phyloP scores from a whole-genome alignment of 2,329 filamentous ascomycete species.

The Fusarium nisikadoi region DNA sequence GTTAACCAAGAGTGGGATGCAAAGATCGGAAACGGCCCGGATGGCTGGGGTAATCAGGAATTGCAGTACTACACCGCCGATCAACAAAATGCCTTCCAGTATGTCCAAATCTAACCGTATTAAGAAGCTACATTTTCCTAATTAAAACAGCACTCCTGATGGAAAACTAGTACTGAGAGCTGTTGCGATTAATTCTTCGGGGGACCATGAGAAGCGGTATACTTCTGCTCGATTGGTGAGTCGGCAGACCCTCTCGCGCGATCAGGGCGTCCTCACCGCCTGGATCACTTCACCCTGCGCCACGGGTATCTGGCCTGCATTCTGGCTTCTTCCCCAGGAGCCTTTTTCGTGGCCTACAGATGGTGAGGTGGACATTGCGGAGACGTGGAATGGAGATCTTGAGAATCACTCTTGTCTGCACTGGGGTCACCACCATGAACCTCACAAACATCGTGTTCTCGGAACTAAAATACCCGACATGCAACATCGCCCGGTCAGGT shows the following conservation, averaged over 20 bases:
- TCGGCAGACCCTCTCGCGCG: slow-evolving; percentile 60
- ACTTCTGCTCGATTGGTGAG: slow-evolving; percentile 67
- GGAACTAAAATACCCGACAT: slow-evolving; percentile 63
- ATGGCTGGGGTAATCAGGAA: slow-evolving; percentile 72
- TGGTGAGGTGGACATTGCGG: slow-evolving; percentile 69
- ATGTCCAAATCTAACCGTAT: slow-evolving; percentile 20
- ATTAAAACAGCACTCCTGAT: slow-evolving; percentile 53
- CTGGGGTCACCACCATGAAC: slow-evolving; percentile 67
- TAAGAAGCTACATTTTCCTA: background rate
- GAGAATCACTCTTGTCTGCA: slow-evolving; percentile 68
- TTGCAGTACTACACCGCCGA: slow-evolving; percentile 65
- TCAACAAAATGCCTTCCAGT: slow-evolving; percentile 64
- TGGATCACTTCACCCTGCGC: slow-evolving; percentile 64
- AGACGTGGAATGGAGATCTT: slow-evolving; percentile 68
- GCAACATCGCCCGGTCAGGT: slow-evolving; percentile 58
- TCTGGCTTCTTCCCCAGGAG: slow-evolving; percentile 68
- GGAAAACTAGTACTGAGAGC: slow-evolving; percentile 64
- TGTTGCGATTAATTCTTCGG: slow-evolving; percentile 51
- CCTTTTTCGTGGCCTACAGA: slow-evolving; percentile 69
- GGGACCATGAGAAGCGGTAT: slow-evolving; percentile 55
- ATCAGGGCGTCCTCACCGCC: slow-evolving; percentile 63
- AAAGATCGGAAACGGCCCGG: slow-evolving; percentile 64
- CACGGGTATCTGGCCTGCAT: slow-evolving; percentile 69
- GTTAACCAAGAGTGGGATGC: slow-evolving; percentile 64
- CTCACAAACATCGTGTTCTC: slow-evolving; percentile 65